Percentiles rank a stretch among this genome's conserved stretches.
Evolutionary conservation across 2,329 filamentous ascomycete species (phyloP).

Genomic region (Xylaria hypoxylon): DNA sequence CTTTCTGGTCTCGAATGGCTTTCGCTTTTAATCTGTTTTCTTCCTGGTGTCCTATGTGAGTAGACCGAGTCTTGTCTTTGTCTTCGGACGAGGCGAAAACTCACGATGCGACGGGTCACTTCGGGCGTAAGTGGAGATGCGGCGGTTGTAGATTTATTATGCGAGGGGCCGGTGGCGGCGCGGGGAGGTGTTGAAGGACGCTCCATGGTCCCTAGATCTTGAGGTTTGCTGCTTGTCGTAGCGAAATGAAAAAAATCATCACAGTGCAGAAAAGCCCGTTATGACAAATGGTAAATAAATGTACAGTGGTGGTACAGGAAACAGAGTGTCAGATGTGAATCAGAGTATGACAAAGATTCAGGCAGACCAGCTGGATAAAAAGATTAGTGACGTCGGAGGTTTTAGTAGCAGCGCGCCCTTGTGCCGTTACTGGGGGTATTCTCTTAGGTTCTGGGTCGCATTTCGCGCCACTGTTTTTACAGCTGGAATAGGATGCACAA

Average conservation of each 20-base stretch:
- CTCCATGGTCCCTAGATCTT: conserved; percentile 55
- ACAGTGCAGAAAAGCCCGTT: neutral
- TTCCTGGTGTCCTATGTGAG: conserved; percentile 67
- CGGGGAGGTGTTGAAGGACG: conserved; percentile 60
- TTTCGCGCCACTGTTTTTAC: neutral
- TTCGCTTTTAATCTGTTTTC: conserved; percentile 89
- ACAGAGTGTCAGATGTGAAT: neutral
- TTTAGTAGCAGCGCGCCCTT: conserved; percentile 19
- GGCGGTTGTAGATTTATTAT: conserved; percentile 41
- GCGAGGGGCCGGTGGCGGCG: conserved; percentile 45
- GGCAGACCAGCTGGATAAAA: conserved; percentile 22
- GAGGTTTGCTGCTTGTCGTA: neutral
- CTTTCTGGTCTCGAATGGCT: conserved; percentile 79
- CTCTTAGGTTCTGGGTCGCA: neutral
- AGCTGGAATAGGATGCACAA: neutral
- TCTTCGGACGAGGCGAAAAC: conserved; percentile 41
- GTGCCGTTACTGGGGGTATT: neutral
- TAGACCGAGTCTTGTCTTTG: neutral
- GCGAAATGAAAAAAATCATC: neutral
- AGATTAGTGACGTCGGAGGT: conserved; percentile 47
- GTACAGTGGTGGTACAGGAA: neutral
- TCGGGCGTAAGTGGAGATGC: conserved; percentile 66
- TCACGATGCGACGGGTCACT: conserved; percentile 66
- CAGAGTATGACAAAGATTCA: conserved; percentile 24
- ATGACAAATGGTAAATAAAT: neutral